Base-by-base conservation (phyloP, 192 early-diverging fungal species). In the Umbelopsis isabellina region DNA sequence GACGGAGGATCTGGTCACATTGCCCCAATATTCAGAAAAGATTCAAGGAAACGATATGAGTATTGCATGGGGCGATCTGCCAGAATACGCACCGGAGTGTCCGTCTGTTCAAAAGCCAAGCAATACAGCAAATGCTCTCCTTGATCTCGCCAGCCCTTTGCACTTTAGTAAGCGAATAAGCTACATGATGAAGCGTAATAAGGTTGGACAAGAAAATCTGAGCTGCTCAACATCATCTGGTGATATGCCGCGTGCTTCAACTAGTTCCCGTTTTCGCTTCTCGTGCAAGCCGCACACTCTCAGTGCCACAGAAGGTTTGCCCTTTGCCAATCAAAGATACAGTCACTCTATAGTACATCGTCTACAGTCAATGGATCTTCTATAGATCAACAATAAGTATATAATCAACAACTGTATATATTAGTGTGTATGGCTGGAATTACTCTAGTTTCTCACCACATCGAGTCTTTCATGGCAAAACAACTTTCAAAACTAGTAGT, bases 21-120 rank as follows among this genome's bases (percentile, higher is more conserved):
- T 61, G 27, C 55, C 55, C 2, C 55, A 61, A 61, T 61, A 61
- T 35, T 61, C 55, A 18, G 55, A 61, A 61, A 33, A 16, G 18
- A 61, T 27, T 18, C 55, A 61, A 61, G 55, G 55, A 33, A 30
- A 61, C 1, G 55, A 61, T 33, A 3, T 61, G 30, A 27, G 55
- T 35, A 25, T 61, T 61, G 55, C 27, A 25, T 61, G 55, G 55
- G 55, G 55, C 18, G 33, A 61, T 35, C 33, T 61, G 30, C 55
- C 55, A 35, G 55, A 61, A 6, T 61, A 61, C 33, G 37, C 55
- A 16, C 55, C 27, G 6, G 33, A 25, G 0, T 6, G 18, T 10
- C 21, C 33, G 30, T 13, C 55, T 5, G 18, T 18, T 15, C 55
- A 61, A 30, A 15, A 25, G 37, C 30, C 55, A 4, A 3, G 13